Evolutionary conservation across 768 basidiomycete genomes (phyloP).

Genomic region (Pisolithus microcarpus): DNA sequence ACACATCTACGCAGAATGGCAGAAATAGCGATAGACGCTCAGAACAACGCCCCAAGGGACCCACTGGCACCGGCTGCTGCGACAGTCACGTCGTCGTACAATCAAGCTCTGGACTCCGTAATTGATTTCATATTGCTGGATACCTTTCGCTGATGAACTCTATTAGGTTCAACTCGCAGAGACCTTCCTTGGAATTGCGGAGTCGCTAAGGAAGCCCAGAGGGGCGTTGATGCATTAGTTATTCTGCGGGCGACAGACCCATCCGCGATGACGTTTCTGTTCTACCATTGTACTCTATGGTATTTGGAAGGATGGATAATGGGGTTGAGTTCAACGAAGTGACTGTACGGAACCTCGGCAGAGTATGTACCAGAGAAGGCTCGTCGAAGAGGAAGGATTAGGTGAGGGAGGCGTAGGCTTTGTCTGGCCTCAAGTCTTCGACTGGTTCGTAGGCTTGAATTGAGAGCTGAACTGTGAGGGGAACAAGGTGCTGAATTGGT

Average conservation of each 20-base stretch:
- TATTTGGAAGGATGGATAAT: too few relatives aligned
- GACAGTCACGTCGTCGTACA: slow-evolving; percentile 34
- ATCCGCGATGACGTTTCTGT: not conserved
- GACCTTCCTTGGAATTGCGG: slow-evolving; percentile 47
- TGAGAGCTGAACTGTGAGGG: too few relatives aligned
- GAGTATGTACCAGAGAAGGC: too few relatives aligned
- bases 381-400: too few relatives aligned
- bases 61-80: slow-evolving; percentile 22
- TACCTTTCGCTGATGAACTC: not conserved
- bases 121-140: slow-evolving; percentile 2
- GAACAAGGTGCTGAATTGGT: too few relatives aligned
- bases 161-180: slow-evolving; percentile 42
- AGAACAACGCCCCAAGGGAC: slow-evolving; percentile 33
- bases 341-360: too few relatives aligned
- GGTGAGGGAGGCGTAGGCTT: too few relatives aligned
- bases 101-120: slow-evolving; percentile 41
- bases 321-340: too few relatives aligned
- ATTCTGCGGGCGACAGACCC: not conserved
- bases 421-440: too few relatives aligned
- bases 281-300: too few relatives aligned
- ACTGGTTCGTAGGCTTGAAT: too few relatives aligned
- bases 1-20: slow-evolving; percentile 37
- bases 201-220: slow-evolving; percentile 44
- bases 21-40: slow-evolving; percentile 37
- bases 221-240: slow-evolving; percentile 32